Evolutionary conservation across 2,329 filamentous ascomycete genomes (phyloP).

Genomic region (Neopestalotiopsis sp.): DNA sequence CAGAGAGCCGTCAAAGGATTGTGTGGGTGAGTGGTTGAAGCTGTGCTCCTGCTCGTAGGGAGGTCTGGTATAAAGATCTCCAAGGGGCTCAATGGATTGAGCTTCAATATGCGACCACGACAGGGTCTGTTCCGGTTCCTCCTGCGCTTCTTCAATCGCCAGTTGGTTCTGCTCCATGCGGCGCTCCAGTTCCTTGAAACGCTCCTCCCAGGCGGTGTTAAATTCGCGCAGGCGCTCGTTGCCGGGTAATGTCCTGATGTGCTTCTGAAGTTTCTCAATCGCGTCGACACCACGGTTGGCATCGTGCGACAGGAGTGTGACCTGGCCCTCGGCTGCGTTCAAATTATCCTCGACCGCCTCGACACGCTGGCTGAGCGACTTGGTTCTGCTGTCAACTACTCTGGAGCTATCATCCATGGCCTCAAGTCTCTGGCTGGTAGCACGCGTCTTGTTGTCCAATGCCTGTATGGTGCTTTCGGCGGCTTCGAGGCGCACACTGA

Average conservation of each 20-base stretch:
- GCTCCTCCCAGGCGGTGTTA: conserved; percentile 30
- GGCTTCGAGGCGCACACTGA: conserved; percentile 30
- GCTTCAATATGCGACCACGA: conserved; percentile 32
- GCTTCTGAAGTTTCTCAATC: conserved; percentile 32
- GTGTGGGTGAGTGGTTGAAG: conserved; percentile 19
- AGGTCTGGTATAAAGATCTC: conserved; percentile 26
- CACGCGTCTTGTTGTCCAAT: conserved; percentile 28
- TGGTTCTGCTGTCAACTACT: conserved; percentile 31
- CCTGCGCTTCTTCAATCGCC: conserved; percentile 27
- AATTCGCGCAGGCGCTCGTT: conserved; percentile 30
- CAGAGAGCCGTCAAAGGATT: conserved; percentile 23
- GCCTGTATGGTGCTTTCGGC: conserved; percentile 26
- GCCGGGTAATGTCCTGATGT: conserved; percentile 32
- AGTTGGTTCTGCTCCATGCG: conserved; percentile 28
- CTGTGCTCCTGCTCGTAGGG: conserved; percentile 3
- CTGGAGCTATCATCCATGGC: conserved; percentile 33
- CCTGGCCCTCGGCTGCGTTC: conserved; percentile 29
- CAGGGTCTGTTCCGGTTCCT: conserved; percentile 24
- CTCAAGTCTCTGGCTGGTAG: conserved; percentile 30
- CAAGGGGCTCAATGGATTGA: conserved; percentile 31
- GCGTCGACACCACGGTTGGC: conserved; percentile 29
- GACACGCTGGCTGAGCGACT: conserved; percentile 31
- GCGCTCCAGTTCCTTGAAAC: conserved; percentile 30
- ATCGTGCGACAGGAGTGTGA: conserved; percentile 33
- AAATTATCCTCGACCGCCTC: conserved; percentile 33